Base-by-base conservation (phyloP, 2,329 filamentous ascomycete genomes). In the Fonsecaea monophora region DNA sequence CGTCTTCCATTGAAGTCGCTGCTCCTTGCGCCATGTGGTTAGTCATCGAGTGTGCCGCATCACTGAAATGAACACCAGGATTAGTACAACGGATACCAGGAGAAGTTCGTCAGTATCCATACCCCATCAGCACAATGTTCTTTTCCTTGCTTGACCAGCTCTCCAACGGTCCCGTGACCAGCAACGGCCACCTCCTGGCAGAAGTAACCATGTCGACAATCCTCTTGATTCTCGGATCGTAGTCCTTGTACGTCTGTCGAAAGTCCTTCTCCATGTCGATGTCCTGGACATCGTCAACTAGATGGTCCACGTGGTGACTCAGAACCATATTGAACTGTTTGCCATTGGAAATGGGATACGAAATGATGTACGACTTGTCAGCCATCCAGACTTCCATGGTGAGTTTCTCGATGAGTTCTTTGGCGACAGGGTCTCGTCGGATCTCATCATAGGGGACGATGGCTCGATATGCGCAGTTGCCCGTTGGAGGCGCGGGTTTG, bases 301-400 rank as follows among this genome's bases (percentile, higher is more conserved):
- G 73, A 6, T 78, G 76, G 65, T 78, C 71, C 60, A 78, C 69
- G 70, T 81, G 74, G 75, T 82, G 75, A 66, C 77, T 79, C 13
- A 84, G 74, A 4, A 83, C 82, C 74, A 83, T 77, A 68, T 83
- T 83, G 72, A 82, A 82, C 40, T 79, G 74, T 55, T 77, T 79
- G 10, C 79, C 80, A 1, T 76, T 78, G n/a, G 76, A 77, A 32
- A 84, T 79, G 0, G 80, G 80, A 66, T 83, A 83, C 2, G 79
- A 79, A 59, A 84, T 82, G 70, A 82, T 81, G 65, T 82, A 81
- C 2, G 75, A 71, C 12, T 75, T 74, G 4, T 73, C 62, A 2
- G 78, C 73, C 74, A 83, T 75, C 82, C 82, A 84, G 13, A 82
- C 80, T 62, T 83, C 80, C 70, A 83, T 82, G 8, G 79, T 81